Evolutionary conservation across 2,329 filamentous ascomycete species (phyloP), one percentile per base, ranked within the genome.

Genomic region (Trichoderma guizhouense): DNA sequence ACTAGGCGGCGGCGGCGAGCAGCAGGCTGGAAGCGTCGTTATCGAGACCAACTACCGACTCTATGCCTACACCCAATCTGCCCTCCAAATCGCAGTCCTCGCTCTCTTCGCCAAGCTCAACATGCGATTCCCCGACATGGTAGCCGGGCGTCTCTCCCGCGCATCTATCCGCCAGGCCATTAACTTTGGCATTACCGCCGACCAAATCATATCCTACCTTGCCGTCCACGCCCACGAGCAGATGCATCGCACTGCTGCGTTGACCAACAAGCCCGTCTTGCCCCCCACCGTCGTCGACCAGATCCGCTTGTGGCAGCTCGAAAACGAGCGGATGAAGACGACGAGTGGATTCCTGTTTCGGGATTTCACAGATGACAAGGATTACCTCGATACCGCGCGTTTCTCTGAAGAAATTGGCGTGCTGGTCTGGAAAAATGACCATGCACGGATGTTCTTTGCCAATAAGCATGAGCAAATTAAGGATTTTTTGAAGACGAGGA

Each of bases 1-100:
- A 28, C 77, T 81, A 1, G 78, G 78, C 21, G 78, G 78, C 21
- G 77, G 81, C 55, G 55, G 55, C 55, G 30, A 9, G 77, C 9
- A 21, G 9, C 82, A 85, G 74, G 90, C 91, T 77, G 95, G 95
- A 74, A 96, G 94, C 84, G 94, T 99, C 79, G 95, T 99, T 77
- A 89, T 99, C 75, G 96, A 99, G 84, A 99, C 96, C 9, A 99
- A 99, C 83, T 98, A 98, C 84, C 93, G 96, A 30, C 84, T 99
- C 76, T 99, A 99, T 84, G 96, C 96, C 36, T 99, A 99, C 84
- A 98, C 97, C 7, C 92, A 92, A 39, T 97, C 94, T 0, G 93
- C 95, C 0, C 89, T 99, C 1, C 95, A 98, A 81, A 99, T 98
- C 75, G 94, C 94, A 69, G 94, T 99, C 73, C 90, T 99, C 60